These are phyloP conservation scores for Intubia oerlemansii DNA, from an alignment of 2,329 filamentous ascomycete genomes.

Conservation along the genomic window DNA sequence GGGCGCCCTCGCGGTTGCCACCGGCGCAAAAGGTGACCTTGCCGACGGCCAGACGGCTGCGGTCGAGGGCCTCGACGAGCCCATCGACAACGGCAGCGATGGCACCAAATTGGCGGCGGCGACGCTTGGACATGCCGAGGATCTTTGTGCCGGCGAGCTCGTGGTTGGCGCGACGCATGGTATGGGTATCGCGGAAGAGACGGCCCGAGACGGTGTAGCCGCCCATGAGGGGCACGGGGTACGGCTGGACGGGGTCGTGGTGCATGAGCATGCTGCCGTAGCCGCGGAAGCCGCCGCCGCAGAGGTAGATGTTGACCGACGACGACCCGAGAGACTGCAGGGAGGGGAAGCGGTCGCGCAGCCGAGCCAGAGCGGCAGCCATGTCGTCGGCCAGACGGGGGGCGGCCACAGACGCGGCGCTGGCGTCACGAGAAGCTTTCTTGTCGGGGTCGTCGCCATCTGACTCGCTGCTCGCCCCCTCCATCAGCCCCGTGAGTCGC, in stretches of 20 bases:
- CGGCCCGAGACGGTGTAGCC: conserved; percentile 45
- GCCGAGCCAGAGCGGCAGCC: conserved; percentile 32
- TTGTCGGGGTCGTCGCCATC: not conserved
- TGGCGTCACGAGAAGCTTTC: conserved; percentile 14
- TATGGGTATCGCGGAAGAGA: conserved; percentile 33
- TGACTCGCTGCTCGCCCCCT: not conserved
- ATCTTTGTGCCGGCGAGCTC: conserved; percentile 30
- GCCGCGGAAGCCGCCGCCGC: conserved; percentile 73
- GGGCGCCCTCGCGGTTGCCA: conserved; percentile 64
- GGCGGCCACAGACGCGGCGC: conserved; percentile 23
- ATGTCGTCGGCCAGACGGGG: conserved; percentile 36
- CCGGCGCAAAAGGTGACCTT: conserved; percentile 65
- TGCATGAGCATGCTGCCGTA: conserved; percentile 84
- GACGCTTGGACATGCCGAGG: conserved; percentile 61
- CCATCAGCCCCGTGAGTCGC: conserved; percentile 27
- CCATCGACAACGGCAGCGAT: conserved; percentile 64
- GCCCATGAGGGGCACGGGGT: conserved; percentile 67
- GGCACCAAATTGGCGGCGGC: conserved; percentile 64
- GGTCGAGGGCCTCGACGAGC: conserved; percentile 37
- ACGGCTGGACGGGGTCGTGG: conserved; percentile 48
- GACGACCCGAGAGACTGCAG: conserved; percentile 20
- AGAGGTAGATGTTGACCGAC: conserved; percentile 55
- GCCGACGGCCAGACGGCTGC: conserved; percentile 31
- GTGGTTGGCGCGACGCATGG: conserved; percentile 29
- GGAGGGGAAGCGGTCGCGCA: conserved; percentile 24